Percentiles rank a stretch among this genome's conserved stretches.
Evolutionary conservation across 2,329 filamentous ascomycete species (phyloP).

Genomic region (Penicillium sp.): DNA sequence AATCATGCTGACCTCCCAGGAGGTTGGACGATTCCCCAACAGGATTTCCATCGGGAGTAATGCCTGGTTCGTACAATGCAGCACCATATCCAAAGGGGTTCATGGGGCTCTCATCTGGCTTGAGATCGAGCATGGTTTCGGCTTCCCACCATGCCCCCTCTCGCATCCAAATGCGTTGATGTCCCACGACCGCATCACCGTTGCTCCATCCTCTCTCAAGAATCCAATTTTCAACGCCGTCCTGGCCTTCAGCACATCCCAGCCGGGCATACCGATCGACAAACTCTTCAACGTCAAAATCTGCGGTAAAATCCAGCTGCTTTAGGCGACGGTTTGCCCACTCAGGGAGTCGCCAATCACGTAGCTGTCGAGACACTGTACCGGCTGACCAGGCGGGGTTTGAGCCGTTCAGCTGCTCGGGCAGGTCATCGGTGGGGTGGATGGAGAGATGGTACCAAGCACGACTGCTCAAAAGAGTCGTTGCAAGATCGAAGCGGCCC

Average conservation of each 20-base stretch:
- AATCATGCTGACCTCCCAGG: constrained; percentile 70
- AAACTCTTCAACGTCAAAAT: constrained; percentile 95
- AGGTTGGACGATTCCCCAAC: constrained; percentile 61
- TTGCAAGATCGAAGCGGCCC: constrained; percentile 75
- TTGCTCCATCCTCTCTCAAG: constrained; percentile 98
- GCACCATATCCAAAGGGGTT: constrained; percentile 55
- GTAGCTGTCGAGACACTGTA: constrained; percentile 86
- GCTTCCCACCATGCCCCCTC: constrained; percentile 97
- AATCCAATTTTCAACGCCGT: constrained; percentile 92
- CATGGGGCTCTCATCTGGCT: constrained; percentile 57
- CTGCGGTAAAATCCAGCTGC: constrained; percentile 90
- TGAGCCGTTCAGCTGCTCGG: constrained; percentile 68
- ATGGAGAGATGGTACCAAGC: constrained; percentile 93
- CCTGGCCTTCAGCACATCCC: constrained; percentile 84
- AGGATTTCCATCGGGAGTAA: constrained; percentile 61
- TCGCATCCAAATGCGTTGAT: constrained; percentile 92
- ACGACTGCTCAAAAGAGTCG: constrained; percentile 76
- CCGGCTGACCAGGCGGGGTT: constrained; percentile 92
- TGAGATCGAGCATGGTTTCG: constrained; percentile 91
- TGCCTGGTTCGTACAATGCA: constrained; percentile 68
- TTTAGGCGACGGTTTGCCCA: constrained; percentile 95
- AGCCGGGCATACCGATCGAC: constrained; percentile 76
- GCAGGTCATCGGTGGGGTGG: constrained; percentile 86
- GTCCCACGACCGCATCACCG: constrained; percentile 87
- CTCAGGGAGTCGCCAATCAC: constrained; percentile 89